Evolutionary conservation across 805 yeast genomes (phyloP).

Genomic region (Hanseniaspora singularis): DNA sequence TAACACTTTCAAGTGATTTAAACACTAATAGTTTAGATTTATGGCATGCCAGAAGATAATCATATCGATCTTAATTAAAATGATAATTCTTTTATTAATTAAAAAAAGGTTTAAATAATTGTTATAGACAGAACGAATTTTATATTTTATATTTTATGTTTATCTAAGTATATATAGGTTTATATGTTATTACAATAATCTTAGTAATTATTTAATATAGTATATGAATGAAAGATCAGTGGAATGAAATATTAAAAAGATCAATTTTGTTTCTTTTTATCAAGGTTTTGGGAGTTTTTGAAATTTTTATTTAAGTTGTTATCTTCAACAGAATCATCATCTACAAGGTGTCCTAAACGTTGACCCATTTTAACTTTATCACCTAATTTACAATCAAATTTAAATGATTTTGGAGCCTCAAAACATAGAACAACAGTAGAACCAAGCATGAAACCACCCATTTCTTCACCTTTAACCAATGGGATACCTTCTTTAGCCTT

Average conservation of each 20-base stretch:
- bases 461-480: conserved; percentile 77
- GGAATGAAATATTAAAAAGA: too few species aligned
- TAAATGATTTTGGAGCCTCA: conserved; percentile 80
- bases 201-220: too few species aligned
- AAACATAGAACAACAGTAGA: conserved; percentile 93
- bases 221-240: too few species aligned
- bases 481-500: conserved; percentile 75
- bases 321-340: not conserved
- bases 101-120: too few species aligned
- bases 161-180: too few species aligned
- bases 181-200: too few species aligned
- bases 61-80: not conserved
- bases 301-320: not conserved
- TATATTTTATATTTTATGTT: too few species aligned
- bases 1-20: not conserved
- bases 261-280: conserved; percentile 3
- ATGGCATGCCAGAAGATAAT: not conserved
- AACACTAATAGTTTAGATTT: not conserved
- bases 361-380: conserved; percentile 79
- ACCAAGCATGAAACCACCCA: conserved; percentile 95
- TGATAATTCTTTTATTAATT: too few species aligned
- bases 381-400: conserved; percentile 59
- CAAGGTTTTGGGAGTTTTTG: too few species aligned
- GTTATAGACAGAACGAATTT: too few species aligned
- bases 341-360: conserved; percentile 41